Percentiles rank a stretch among this genome's conserved stretches.
Conservation (phyloP, 192 early-diverging fungal species). For the Neocallimastix lanati region DNA sequence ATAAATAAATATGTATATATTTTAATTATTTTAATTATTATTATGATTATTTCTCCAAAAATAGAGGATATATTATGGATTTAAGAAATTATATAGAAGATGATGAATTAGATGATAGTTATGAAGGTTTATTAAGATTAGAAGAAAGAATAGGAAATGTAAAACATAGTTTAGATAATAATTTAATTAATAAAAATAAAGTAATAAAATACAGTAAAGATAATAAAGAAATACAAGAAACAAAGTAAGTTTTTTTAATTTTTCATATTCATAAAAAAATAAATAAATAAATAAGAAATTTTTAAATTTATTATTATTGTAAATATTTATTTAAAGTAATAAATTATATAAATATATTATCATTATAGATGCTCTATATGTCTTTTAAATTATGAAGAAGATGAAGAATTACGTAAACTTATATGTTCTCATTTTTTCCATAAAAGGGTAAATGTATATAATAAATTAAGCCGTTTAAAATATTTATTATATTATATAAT, state of each 20-base stretch:
- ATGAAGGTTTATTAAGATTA: neutral
- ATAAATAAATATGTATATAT: too few relatives aligned
- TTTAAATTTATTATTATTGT: too few relatives aligned
- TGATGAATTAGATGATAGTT: neutral
- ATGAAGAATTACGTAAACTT: neutral
- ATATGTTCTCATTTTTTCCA: neutral
- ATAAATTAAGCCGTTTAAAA: too few relatives aligned
- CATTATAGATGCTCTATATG: neutral
- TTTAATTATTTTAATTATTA: too few relatives aligned
- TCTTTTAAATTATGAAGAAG: neutral
- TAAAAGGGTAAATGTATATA: neutral
- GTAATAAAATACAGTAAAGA: neutral
- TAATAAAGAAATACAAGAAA: neutral
- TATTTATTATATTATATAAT: too few relatives aligned
- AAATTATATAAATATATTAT: too few relatives aligned
- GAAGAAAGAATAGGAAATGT: neutral
- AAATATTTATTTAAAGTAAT: too few relatives aligned
- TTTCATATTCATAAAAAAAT: too few relatives aligned
- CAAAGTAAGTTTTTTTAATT: neutral
- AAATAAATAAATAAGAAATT: too few relatives aligned
- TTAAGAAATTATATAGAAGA: neutral
- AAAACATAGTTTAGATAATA: neutral
- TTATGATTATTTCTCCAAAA: too few relatives aligned
- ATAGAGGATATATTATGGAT: neutral
- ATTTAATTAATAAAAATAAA: neutral